Percentiles rank a stretch among this genome's conserved stretches.
phyloP scores from a whole-genome alignment of 441 rosid species.

The Adansonia rubrostipa region DNA sequence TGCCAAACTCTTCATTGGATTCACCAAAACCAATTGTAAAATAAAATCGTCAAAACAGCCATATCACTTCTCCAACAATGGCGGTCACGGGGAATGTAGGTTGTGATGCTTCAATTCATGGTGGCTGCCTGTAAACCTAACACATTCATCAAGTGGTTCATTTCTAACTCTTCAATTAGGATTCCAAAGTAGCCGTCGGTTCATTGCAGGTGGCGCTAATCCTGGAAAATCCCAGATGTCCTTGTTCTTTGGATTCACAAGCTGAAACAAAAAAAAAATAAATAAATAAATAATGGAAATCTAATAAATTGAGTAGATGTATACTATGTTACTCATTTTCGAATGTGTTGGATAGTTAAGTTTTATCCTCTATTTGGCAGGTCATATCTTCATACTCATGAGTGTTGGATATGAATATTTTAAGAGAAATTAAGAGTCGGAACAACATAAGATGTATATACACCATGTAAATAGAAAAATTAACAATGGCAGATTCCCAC shows the following conservation, averaged over 20 bases:
- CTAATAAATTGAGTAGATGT: neutral
- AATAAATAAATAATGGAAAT: neutral
- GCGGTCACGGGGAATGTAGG: neutral
- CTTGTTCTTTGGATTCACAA: constrained; percentile 92
- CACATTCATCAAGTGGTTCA: neutral
- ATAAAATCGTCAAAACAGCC: constrained; percentile 7
- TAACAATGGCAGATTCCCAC: neutral
- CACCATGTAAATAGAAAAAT: too few species aligned
- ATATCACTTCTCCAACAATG: neutral
- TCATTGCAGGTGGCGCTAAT: constrained; percentile 86
- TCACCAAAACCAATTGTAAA: neutral
- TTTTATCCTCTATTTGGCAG: too few species aligned
- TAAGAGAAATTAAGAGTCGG: too few species aligned
- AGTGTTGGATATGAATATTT: too few species aligned
- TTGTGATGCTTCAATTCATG: neutral
- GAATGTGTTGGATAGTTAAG: too few species aligned
- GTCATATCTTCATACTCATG: too few species aligned
- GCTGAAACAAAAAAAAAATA: constrained; percentile 43
- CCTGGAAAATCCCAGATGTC: constrained; percentile 89
- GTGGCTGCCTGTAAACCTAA: neutral
- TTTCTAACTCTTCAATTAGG: constrained; percentile 32
- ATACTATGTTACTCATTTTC: neutral
- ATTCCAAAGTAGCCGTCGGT: constrained; percentile 77
- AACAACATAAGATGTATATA: too few species aligned
- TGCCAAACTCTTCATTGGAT: constrained; percentile 5